Base-by-base conservation (phyloP, 352 stramenopile species). In the Phytophthora cajani region DNA sequence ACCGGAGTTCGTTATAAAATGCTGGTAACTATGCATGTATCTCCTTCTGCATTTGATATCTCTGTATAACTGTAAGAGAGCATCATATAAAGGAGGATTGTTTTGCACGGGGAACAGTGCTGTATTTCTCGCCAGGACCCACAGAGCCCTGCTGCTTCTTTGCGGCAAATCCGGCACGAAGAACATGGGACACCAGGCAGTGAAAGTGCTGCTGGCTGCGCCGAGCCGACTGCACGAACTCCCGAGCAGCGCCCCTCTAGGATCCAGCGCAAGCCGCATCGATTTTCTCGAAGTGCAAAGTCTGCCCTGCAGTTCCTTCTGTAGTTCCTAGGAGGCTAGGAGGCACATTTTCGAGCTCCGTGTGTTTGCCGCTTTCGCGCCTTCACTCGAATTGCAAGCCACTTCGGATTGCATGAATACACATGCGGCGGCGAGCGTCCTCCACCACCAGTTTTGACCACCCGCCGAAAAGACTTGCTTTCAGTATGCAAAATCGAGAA, bases 371-470 rank as follows among this genome's bases (percentile, higher is more conserved):
- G 14, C 6, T 21, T 49, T 49, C 42, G 42, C 16, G 1, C 27
- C 27, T 30, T 10, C 42, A 21, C 42, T 46, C 30, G 30, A 11
- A 44, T 44, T 17, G 12, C 38, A 44, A 8, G 12, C 16, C 38
- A 12, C 38, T 44, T 44, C 38, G 2, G 17, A 21, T 49, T 49
- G 42, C 42, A 23, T 21, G 42, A 9, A 49, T 21, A 49, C 17
- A 49, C 17, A 12, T 49, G 42, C 42, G 17, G 42, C 42, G 42
- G 17, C 53, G 16, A 58, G 53, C 30, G 53, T 19, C 38, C 56
- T 52, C 56, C 56, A 52, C 36, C 38, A 62, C 56, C 56, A 49
- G 55, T 51, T 61, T 49, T 17, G 42, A 21, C 17, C 47, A 33
- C 47, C 19, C 30, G 32, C 25, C 44, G 40, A 66, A 46, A 50